Evolutionary conservation across 768 basidiomycete genomes (phyloP).

Genomic region (Suillus fuscotomentosus): DNA sequence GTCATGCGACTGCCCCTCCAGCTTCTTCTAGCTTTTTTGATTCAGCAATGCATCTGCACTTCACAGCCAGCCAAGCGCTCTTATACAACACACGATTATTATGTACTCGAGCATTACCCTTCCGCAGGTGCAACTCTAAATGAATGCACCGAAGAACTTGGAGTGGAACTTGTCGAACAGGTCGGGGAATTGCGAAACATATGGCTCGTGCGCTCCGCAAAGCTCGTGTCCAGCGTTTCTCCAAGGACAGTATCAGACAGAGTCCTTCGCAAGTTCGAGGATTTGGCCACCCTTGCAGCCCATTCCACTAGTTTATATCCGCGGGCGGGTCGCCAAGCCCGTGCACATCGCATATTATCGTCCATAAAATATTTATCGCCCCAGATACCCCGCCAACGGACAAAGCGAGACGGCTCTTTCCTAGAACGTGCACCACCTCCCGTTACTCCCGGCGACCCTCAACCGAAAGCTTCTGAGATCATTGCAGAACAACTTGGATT

Average conservation of each 20-base stretch:
- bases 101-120: constrained; percentile 70
- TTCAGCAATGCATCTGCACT: constrained; percentile 28
- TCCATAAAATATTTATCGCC: constrained; percentile 60
- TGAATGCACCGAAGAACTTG: constrained; percentile 59
- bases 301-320: neutral
- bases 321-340: constrained; percentile 26
- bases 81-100: constrained; percentile 77
- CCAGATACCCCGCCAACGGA: constrained; percentile 65
- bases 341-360: constrained; percentile 47
- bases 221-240: constrained; percentile 26
- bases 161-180: constrained; percentile 84
- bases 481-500: constrained; percentile 66
- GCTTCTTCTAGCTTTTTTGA: constrained; percentile 28
- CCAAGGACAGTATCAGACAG: constrained; percentile 39
- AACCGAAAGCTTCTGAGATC: constrained; percentile 34
- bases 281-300: constrained; percentile 31
- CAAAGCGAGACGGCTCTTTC: constrained; percentile 47
- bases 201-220: constrained; percentile 75
- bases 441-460: constrained; percentile 34
- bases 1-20: constrained; percentile 18
- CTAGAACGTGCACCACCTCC: constrained; percentile 55
- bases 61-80: constrained; percentile 46
- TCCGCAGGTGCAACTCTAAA: constrained; percentile 50
- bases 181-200: constrained; percentile 78
- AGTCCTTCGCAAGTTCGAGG: constrained; percentile 49